Conservation (phyloP, 2,329 filamentous ascomycete genomes). For the Dactylellina drechsleri region DNA sequence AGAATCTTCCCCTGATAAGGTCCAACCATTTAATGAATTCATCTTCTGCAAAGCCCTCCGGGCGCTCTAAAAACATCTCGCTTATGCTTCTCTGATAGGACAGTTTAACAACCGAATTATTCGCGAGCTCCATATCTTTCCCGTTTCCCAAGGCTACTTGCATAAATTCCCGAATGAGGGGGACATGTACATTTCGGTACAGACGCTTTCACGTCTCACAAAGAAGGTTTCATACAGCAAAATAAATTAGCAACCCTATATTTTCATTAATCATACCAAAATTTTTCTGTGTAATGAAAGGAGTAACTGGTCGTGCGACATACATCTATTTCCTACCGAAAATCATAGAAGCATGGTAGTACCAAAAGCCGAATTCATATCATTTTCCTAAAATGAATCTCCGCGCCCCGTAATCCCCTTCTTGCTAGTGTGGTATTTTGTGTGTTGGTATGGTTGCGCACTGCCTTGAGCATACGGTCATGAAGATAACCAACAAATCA, state of each 20-base stretch:
- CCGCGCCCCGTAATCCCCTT: neutral
- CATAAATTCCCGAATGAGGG: constrained; percentile 30
- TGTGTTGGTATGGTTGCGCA: constrained; percentile 49
- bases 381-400: neutral
- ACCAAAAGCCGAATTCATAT: neutral
- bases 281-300: constrained; percentile 6
- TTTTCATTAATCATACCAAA: neutral
- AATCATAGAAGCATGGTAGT: constrained; percentile 9
- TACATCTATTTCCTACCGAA: neutral
- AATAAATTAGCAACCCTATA: neutral
- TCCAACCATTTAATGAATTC: too few species aligned
- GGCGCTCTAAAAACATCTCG: neutral
- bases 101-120: neutral
- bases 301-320: neutral
- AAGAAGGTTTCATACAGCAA: constrained; percentile 21
- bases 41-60: too few species aligned
- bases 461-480: too few species aligned
- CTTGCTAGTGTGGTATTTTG: constrained; percentile 44
- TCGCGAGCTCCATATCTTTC: constrained; percentile 4
- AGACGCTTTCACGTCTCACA: constrained; percentile 4
- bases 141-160: constrained; percentile 14
- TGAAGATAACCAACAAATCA: too few species aligned
- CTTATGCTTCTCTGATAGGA: constrained; percentile 31
- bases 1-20: neutral
- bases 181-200: constrained; percentile 15